phyloP scores from a whole-genome alignment of 2,329 filamentous ascomycete genomes.

The Cytospora paraplurivora region DNA sequence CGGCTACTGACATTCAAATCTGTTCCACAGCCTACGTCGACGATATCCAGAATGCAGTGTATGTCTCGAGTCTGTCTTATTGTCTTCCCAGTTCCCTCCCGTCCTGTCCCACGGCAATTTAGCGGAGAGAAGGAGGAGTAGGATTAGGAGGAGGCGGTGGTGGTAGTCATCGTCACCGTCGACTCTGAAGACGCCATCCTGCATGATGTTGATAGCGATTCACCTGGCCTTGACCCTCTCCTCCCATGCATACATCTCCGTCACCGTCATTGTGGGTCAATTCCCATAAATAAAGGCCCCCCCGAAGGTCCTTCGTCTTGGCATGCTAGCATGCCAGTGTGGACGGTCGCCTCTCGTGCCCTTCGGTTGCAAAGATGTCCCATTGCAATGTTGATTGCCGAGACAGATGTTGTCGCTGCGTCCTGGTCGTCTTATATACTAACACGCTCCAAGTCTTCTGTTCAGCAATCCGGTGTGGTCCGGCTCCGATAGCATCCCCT shows the following conservation, averaged over 20 bases:
- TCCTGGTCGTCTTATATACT: conserved; percentile 29
- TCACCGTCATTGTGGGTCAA: not conserved
- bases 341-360: not conserved
- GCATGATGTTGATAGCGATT: not conserved
- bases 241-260: not conserved
- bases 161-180: not conserved
- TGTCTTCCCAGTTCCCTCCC: conserved; percentile 25
- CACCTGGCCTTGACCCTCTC: not conserved
- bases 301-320: not conserved
- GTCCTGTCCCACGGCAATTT: not conserved
- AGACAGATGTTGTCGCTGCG: not conserved
- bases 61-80: conserved; percentile 36
- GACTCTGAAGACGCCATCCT: not conserved
- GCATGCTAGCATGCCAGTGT: not conserved
- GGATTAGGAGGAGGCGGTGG: not conserved
- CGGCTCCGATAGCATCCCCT: conserved; percentile 51
- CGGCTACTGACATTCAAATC: conserved; percentile 37
- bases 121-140: not conserved
- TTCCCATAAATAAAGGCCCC: not conserved
- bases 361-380: not conserved
- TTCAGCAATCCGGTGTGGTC: conserved; percentile 62
- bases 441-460: conserved; percentile 48
- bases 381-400: not conserved
- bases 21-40: conserved; percentile 46
- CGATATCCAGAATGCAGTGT: conserved; percentile 55